Conservation (phyloP, 1,139 yeast genomes). For the Blastobotrys capitulatus region DNA sequence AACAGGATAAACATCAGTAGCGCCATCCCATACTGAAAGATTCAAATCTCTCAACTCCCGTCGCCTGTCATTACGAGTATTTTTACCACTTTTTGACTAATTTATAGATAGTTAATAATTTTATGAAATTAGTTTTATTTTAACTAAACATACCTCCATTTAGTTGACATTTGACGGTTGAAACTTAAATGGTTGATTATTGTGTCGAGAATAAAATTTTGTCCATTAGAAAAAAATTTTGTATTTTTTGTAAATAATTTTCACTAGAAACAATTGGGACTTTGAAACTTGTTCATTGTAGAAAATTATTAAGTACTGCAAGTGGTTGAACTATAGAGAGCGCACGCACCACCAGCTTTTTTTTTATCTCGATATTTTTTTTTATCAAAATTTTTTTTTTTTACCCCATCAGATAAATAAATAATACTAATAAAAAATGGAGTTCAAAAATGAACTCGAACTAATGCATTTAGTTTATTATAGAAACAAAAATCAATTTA, state of each 20-base stretch:
- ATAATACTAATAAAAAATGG: neutral
- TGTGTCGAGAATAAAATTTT: no score
- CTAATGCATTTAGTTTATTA: slow-evolving; percentile 60
- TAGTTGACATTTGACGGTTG: slow-evolving; percentile 1
- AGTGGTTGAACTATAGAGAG: no score
- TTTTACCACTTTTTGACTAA: neutral
- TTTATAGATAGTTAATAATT: neutral
- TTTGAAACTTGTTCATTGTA: no score
- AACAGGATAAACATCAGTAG: slow-evolving; percentile 27
- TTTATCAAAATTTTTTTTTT: no score
- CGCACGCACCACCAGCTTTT: no score
- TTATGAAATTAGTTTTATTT: neutral
- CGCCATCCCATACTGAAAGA: slow-evolving; percentile 51
- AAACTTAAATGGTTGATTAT: neutral
- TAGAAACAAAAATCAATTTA: slow-evolving; percentile 71
- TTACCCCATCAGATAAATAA: no score
- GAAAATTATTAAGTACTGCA: no score
- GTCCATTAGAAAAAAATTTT: no score
- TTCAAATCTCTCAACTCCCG: slow-evolving; percentile 41
- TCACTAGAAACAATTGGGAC: no score
- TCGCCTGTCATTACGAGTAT: slow-evolving; percentile 27
- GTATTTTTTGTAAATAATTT: no score
- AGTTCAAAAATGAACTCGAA: slow-evolving; percentile 41
- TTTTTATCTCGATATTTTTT: no score
- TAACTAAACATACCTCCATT: neutral